A percentile compares a stretch with the other conserved stretches of the same genome.
phyloP scores from a whole-genome alignment of 2,329 filamentous ascomycete species.

The Elsinoe fawcettii region DNA sequence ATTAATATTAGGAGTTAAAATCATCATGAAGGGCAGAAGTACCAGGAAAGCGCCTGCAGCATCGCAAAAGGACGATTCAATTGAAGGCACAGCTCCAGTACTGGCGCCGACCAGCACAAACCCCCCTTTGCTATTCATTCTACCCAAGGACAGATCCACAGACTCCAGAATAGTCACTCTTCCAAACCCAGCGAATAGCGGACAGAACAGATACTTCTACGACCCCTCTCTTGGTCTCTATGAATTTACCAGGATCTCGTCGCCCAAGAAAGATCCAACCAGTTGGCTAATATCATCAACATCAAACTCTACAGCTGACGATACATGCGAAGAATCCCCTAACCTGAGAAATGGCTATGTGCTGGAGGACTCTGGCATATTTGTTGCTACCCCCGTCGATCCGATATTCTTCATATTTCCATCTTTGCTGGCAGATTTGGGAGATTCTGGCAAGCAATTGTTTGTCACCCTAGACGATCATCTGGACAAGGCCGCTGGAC shows the following conservation, averaged over 20 bases:
- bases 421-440: slow-evolving; percentile 46
- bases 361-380: slow-evolving; percentile 63
- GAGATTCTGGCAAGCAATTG: slow-evolving; percentile 49
- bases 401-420: slow-evolving; percentile 77
- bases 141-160: slow-evolving; percentile 46
- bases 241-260: slow-evolving; percentile 52
- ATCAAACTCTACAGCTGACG: neutral
- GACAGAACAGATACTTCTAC: slow-evolving; percentile 48
- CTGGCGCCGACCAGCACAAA: slow-evolving; percentile 33
- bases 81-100: slow-evolving; percentile 18
- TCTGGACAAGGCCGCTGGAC: slow-evolving; percentile 53
- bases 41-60: slow-evolving; percentile 21
- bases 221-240: slow-evolving; percentile 52
- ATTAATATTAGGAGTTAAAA: too few species aligned
- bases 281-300: slow-evolving; percentile 48
- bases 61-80: slow-evolving; percentile 17
- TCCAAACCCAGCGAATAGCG: slow-evolving; percentile 45
- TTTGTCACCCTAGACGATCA: slow-evolving; percentile 67
- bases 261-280: slow-evolving; percentile 42
- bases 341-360: slow-evolving; percentile 41
- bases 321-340: slow-evolving; percentile 13
- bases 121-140: slow-evolving; percentile 48
- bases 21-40: slow-evolving; percentile 27
- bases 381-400: slow-evolving; percentile 76
- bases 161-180: slow-evolving; percentile 50